phyloP scores from a whole-genome alignment of 2,329 filamentous ascomycete genomes.

The Calonectria multiphialidica region DNA sequence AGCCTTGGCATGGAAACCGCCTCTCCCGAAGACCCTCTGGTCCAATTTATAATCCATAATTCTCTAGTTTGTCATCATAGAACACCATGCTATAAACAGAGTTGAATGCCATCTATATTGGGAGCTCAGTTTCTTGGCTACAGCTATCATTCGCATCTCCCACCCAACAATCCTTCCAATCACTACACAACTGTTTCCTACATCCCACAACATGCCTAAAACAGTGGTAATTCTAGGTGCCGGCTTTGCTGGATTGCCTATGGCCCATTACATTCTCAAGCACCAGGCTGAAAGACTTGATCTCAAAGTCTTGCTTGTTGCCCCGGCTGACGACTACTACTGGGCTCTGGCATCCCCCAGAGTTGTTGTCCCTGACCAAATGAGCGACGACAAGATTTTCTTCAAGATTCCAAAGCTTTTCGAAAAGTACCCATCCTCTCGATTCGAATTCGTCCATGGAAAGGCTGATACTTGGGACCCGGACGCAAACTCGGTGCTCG shows the following conservation, averaged over 20 bases:
- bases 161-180: neutral
- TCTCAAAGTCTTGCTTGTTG: slow-evolving; percentile 15
- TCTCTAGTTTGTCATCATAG: neutral
- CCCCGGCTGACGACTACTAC: slow-evolving; percentile 13
- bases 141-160: neutral
- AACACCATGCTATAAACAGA: neutral
- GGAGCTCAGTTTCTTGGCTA: neutral
- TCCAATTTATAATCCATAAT: neutral
- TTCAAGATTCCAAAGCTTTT: slow-evolving; percentile 7
- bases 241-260: neutral
- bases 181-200: too few relatives aligned
- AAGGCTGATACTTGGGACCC: neutral
- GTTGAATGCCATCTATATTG: neutral
- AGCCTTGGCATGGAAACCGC: neutral
- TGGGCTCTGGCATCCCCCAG: slow-evolving; percentile 16
- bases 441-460: slow-evolving; percentile 18
- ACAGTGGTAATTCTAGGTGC: slow-evolving; percentile 7
- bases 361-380: slow-evolving; percentile 1
- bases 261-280: slow-evolving; percentile 14
- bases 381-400: slow-evolving; percentile 16
- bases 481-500: neutral
- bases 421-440: neutral
- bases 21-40: neutral
- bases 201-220: neutral
- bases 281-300: neutral